phyloP scores from a whole-genome alignment of 495 filamentous ascomycete genomes.

The Neurospora sp. region DNA sequence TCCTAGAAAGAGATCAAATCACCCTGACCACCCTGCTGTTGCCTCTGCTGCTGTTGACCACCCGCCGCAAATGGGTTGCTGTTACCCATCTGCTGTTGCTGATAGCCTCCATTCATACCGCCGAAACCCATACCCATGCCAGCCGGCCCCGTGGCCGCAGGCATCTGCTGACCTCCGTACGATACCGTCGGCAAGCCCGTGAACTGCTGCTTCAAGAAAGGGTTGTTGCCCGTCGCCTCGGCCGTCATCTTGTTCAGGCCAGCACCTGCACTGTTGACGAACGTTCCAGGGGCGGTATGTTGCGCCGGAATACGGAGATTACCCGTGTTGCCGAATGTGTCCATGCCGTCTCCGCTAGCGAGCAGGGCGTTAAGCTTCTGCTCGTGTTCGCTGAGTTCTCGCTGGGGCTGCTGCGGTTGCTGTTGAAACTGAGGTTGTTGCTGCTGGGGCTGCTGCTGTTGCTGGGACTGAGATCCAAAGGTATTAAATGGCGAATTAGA shows the following conservation, averaged over 20 bases:
- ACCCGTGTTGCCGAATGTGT: constrained; percentile 95
- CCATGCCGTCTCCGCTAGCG: constrained; percentile 76
- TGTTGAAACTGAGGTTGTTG: constrained; percentile 30
- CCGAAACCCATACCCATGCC: constrained; percentile 24
- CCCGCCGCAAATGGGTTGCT: constrained; percentile 66
- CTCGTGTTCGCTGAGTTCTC: constrained; percentile 62
- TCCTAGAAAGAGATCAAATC: constrained; percentile 86
- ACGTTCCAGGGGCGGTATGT: constrained; percentile 93
- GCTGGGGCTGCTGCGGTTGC: constrained; percentile 36
- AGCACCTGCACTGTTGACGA: constrained; percentile 87
- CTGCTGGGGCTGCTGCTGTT: constrained; percentile 12
- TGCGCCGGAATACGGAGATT: constrained; percentile 92
- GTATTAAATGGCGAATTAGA: constrained; percentile 2
- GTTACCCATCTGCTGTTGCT: constrained; percentile 22
- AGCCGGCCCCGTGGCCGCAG: constrained; percentile 71
- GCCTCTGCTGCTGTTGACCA: constrained; percentile 53
- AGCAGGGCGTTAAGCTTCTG: constrained; percentile 87
- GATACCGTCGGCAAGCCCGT: constrained; percentile 64
- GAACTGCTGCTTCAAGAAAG: constrained; percentile 73
- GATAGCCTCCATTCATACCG: background rate
- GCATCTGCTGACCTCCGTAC: constrained; percentile 48
- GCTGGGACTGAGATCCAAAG: constrained; percentile 19
- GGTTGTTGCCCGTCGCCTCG: constrained; percentile 82
- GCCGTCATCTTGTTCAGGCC: constrained; percentile 57
- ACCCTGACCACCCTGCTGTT: constrained; percentile 44